Conservation (phyloP, 1,284 basidiomycete species). For the Microbotryum silenes-acaulis region DNA sequence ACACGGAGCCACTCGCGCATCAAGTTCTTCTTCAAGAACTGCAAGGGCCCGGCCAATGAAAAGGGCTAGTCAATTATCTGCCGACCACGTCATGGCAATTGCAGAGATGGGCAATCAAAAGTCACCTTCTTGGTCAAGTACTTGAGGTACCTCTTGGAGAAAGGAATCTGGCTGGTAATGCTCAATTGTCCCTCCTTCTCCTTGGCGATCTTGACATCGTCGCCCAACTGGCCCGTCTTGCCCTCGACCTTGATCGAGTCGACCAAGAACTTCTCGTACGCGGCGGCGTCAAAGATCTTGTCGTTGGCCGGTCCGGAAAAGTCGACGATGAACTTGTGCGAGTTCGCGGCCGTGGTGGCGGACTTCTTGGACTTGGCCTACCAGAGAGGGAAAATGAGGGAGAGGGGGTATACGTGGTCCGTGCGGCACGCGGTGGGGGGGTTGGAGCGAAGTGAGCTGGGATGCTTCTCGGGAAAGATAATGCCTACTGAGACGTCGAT, state of each 20-base stretch:
- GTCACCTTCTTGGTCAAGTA: constrained; percentile 43
- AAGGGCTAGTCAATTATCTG: not conserved
- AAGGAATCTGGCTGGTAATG: constrained; percentile 33
- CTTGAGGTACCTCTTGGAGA: constrained; percentile 46
- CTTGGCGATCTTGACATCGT: constrained; percentile 39
- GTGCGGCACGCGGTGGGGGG: too few relatives aligned
- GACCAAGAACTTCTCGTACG: constrained; percentile 46
- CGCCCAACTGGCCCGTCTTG: constrained; percentile 45
- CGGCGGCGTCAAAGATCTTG: constrained; percentile 44
- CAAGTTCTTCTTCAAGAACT: constrained; percentile 38
- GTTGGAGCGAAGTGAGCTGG: too few relatives aligned
- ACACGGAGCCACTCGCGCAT: constrained; percentile 38
- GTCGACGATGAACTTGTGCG: constrained; percentile 42
- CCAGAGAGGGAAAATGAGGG: too few relatives aligned
- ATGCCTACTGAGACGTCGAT: too few relatives aligned
- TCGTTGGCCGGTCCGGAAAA: constrained; percentile 45
- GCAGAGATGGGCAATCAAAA: constrained; percentile 32
- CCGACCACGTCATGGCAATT: constrained; percentile 10
- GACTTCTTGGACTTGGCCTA: too few relatives aligned
- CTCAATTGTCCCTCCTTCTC: constrained; percentile 40
- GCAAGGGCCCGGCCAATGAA: not conserved
- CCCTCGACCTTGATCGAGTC: constrained; percentile 46
- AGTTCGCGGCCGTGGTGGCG: constrained; percentile 8
- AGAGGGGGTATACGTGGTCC: too few relatives aligned
- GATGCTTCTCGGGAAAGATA: too few relatives aligned